Base-by-base conservation (phyloP, 2,329 filamentous ascomycete species). In the Dactylellina haptotyla region DNA sequence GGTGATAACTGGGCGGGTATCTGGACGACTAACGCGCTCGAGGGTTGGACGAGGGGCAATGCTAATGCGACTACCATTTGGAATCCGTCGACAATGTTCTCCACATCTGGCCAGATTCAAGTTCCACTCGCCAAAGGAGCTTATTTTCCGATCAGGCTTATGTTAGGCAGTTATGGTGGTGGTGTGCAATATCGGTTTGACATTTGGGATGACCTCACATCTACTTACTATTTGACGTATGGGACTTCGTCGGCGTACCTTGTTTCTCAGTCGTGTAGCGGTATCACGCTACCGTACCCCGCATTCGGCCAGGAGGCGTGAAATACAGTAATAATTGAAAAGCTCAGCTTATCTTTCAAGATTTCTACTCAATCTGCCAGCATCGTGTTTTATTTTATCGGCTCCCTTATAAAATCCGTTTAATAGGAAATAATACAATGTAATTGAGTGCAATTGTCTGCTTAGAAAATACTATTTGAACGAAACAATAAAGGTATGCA, bases 1-100 rank as follows among this genome's bases (percentile, higher is more conserved):
- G 51, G 16, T 3, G 51, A 56, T 20, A 39, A 56, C 28, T 56
- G 32, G 32, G 51, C 28, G 4, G 51, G 51, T 6, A 41, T 56
- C 16, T 56, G 51, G 51, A 56, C 34, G 10, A 26, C 16, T n/a
- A 37, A 12, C 5, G 9, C 14, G 10, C 32, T 34, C 6, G 14
- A 20, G 1, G 51, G 34, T 4, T 56, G 51, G 51, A 41, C 34
- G 10, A 37, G 51, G 18, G 32, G 18, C 23, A 56, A 56, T 20
- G 32, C 51, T 1, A 34, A 56, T 39, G 51, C 32, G 5, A 16
- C 18, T 56, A 14, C 32, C 6, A 56, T 25, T 56, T 56, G 51
- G 51, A 41, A 56, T n/a, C 45, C 45, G n/a, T 26, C 20, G 14
- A 12, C 20, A 12, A 3, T 28, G 5, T 2, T 25, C 2, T 50